Conservation (phyloP, 305 asterid species). For the Fraxinus angustifolia region DNA sequence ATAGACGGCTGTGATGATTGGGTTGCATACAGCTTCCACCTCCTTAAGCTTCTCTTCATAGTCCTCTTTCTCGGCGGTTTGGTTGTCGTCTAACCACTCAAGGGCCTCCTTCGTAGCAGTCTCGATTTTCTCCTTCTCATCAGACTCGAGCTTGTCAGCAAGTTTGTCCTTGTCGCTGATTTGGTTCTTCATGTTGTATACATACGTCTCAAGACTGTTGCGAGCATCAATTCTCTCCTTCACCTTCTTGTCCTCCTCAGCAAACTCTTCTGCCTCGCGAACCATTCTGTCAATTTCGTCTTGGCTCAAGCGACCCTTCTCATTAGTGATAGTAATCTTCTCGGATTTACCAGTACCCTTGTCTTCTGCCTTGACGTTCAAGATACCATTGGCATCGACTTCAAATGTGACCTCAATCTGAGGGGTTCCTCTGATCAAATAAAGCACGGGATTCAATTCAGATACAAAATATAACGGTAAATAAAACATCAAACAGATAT, state of each 20-base stretch:
- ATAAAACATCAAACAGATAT: background rate
- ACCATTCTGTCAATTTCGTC: conserved; percentile 57
- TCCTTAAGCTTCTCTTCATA: conserved; percentile 4
- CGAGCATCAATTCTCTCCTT: conserved; percentile 10
- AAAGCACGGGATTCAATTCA: background rate
- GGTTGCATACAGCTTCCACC: conserved; percentile 45
- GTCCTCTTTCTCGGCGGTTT: conserved; percentile 35
- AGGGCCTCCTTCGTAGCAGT: conserved; percentile 50
- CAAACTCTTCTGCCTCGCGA: conserved; percentile 53
- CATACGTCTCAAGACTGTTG: background rate
- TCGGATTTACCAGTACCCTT: conserved; percentile 43
- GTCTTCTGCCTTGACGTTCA: conserved; percentile 5
- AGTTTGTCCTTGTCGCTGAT: conserved; percentile 6
- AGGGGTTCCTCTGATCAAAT: conserved; percentile 10
- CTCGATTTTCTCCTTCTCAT: conserved; percentile 55
- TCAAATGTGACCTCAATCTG: conserved; percentile 10
- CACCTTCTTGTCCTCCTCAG: conserved; percentile 52
- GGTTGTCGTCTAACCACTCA: conserved; percentile 56
- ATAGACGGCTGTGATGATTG: conserved; percentile 52
- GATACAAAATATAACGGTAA: background rate
- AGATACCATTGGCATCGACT: conserved; percentile 5
- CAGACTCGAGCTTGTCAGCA: conserved; percentile 29
- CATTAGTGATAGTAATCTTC: conserved; percentile 54
- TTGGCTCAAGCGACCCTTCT: conserved; percentile 51
- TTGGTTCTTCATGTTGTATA: conserved; percentile 7